phyloP scores from a whole-genome alignment of 2,329 filamentous ascomycete species.

The Pseudopithomyces maydicus region DNA sequence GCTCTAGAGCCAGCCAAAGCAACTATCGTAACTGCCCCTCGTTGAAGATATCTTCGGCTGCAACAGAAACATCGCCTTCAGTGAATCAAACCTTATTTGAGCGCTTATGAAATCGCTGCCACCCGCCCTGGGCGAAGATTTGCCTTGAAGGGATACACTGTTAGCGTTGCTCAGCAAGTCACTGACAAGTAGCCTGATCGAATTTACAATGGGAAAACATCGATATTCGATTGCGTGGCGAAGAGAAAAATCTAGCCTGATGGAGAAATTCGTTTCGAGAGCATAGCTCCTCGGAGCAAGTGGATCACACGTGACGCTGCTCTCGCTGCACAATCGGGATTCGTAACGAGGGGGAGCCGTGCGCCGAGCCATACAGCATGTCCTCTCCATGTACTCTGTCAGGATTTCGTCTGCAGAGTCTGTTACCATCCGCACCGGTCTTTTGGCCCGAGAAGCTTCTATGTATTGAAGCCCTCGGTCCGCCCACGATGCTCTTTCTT shows the following conservation, averaged over 20 bases:
- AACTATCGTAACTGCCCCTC: too few relatives aligned
- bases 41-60: too few relatives aligned
- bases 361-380: background rate
- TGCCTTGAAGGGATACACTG: too few relatives aligned
- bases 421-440: background rate
- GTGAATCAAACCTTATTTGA: too few relatives aligned
- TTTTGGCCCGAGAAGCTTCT: background rate
- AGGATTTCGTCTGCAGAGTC: background rate
- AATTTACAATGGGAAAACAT: too few relatives aligned
- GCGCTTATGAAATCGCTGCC: too few relatives aligned
- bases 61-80: too few relatives aligned
- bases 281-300: background rate
- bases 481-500: background rate
- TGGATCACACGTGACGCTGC: background rate
- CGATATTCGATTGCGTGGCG: background rate
- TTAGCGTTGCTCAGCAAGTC: background rate
- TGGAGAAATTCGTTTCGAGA: background rate
- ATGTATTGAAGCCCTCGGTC: background rate
- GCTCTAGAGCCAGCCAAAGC: too few relatives aligned
- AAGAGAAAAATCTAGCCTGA: background rate
- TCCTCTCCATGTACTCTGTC: background rate
- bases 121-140: too few relatives aligned
- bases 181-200: background rate
- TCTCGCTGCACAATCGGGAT: background rate
- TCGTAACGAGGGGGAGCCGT: slow-evolving; percentile 1